These are phyloP conservation scores for Oxyria digyna DNA, from an alignment of 148 eudicot genomes.

Conservation along the genomic window DNA sequence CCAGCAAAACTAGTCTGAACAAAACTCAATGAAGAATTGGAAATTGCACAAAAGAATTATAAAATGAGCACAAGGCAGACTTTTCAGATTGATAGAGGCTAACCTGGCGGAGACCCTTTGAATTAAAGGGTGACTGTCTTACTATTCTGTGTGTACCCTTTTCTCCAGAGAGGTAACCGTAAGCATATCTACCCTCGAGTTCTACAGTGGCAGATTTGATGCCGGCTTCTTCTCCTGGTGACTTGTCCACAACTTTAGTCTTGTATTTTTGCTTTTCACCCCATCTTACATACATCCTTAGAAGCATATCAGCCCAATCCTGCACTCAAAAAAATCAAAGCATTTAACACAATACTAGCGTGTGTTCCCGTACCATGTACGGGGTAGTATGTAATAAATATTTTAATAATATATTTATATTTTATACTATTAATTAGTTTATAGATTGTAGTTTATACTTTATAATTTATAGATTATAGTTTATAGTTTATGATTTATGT, in stretches of 20 bases:
- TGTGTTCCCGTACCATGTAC: too few species aligned
- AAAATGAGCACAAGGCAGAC: neutral
- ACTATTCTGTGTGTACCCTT: conserved; percentile 95
- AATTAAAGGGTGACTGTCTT: conserved; percentile 83
- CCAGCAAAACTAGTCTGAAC: conserved; percentile 92
- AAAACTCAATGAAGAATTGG: neutral
- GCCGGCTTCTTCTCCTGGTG: conserved; percentile 96
- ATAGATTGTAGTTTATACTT: too few species aligned
- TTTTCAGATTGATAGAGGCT: neutral
- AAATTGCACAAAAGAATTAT: neutral
- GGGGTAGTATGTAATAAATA: too few species aligned
- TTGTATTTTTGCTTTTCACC: conserved; percentile 89
- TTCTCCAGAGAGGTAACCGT: conserved; percentile 93
- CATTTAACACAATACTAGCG: conserved; percentile 24
- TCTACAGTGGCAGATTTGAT: conserved; percentile 92
- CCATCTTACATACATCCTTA: conserved; percentile 98
- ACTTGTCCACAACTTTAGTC: conserved; percentile 79
- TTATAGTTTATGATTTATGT: too few species aligned
- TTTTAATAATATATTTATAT: too few species aligned
- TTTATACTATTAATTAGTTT: too few species aligned
- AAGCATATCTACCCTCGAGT: conserved; percentile 88
- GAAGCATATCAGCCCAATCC: conserved; percentile 99
- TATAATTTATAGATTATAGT: too few species aligned
- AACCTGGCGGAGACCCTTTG: conserved; percentile 99
- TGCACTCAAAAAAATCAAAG: conserved; percentile 87